These are phyloP conservation scores for Cornus florida DNA, from an alignment of 148 eudicot species.

Conservation along the genomic window DNA sequence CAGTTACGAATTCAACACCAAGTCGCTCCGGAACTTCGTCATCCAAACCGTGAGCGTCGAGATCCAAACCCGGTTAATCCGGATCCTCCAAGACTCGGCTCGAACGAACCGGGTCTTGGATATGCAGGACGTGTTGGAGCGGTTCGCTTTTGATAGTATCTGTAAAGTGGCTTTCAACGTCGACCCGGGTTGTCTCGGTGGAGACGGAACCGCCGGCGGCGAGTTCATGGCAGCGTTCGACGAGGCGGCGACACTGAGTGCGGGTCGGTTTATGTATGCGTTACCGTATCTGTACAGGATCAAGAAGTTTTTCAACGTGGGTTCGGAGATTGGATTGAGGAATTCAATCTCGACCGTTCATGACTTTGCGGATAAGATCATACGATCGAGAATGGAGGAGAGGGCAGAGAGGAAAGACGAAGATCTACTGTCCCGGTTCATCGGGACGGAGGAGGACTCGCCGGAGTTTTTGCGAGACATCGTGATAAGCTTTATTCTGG, in stretches of 20 bases:
- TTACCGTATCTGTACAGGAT: conserved; percentile 31
- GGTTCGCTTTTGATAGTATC: conserved; percentile 66
- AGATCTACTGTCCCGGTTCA: conserved; percentile 64
- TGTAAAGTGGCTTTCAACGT: conserved; percentile 68
- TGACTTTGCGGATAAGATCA: conserved; percentile 55
- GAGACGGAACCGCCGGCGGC: conserved; percentile 30
- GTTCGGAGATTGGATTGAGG: conserved; percentile 50
- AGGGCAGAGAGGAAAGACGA: conserved; percentile 28
- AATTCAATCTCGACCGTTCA: conserved; percentile 55
- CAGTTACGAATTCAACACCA: conserved; percentile 60
- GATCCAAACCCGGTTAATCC: conserved; percentile 44
- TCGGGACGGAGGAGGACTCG: conserved; percentile 24
- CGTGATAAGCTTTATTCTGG: conserved; percentile 64
- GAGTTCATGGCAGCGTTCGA: conserved; percentile 72
- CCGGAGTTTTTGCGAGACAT: conserved; percentile 53
- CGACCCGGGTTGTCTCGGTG: conserved; percentile 66
- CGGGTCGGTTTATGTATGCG: conserved; percentile 54
- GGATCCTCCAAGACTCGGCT: conserved; percentile 30
- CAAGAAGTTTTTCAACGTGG: conserved; percentile 44
- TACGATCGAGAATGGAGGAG: conserved; percentile 47
- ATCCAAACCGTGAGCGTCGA: conserved; percentile 39
- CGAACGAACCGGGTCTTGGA: conserved; percentile 38
- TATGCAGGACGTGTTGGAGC: conserved; percentile 62
- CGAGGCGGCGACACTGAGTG: conserved; percentile 51
- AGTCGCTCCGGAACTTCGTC: conserved; percentile 52